phyloP scores from a whole-genome alignment of 306 rosid species.

The Amphicarpaea edgeworthii region DNA sequence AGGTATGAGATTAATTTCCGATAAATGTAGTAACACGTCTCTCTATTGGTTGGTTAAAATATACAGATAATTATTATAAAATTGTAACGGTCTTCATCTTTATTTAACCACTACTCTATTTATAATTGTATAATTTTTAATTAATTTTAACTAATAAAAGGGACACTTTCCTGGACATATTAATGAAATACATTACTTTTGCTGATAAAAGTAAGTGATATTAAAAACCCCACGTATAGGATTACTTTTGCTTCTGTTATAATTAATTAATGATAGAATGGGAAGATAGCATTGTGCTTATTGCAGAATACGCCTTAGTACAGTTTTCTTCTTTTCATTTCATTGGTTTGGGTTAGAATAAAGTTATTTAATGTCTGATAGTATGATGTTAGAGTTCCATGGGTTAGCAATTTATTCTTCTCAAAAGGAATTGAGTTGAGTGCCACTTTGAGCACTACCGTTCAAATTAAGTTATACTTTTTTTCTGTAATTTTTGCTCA shows the following conservation, averaged over 20 bases:
- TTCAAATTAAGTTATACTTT: background rate
- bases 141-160: background rate
- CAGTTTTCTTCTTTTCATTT: background rate
- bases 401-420: slow-evolving; percentile 1
- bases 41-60: background rate
- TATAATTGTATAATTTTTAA: too few species aligned
- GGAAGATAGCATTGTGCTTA: background rate
- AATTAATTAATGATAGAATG: too few species aligned
- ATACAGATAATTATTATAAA: too few species aligned
- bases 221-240: background rate
- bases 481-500: slow-evolving; percentile 10
- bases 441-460: background rate
- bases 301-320: background rate
- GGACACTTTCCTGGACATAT: too few species aligned
- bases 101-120: too few species aligned
- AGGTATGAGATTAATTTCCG: background rate
- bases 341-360: background rate
- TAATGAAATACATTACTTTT: too few species aligned
- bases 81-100: too few species aligned
- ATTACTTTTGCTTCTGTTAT: background rate
- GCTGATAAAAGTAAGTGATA: too few species aligned
- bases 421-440: background rate
- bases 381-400: background rate
- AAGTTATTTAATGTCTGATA: background rate
- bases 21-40: background rate